phyloP scores from a whole-genome alignment of 1,284 basidiomycete species.

The Boletellus deceptivus region DNA sequence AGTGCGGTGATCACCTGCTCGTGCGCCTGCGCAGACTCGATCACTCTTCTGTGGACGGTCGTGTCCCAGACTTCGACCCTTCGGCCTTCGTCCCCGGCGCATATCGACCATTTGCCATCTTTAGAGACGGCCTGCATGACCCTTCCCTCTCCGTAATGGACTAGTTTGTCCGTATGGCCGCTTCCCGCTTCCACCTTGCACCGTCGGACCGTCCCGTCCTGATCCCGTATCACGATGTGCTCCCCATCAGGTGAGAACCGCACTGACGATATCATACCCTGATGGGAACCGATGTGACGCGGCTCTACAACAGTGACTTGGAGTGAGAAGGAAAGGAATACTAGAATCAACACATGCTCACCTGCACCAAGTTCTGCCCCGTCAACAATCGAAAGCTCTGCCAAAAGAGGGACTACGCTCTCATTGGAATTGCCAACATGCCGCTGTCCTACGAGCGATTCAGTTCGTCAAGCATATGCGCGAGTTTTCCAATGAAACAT shows the following conservation, averaged over 20 bases:
- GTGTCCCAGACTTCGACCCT: slow-evolving; percentile 14
- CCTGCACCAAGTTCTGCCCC: neutral
- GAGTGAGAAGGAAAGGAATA: neutral
- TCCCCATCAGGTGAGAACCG: slow-evolving; percentile 13
- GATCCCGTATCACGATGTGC: slow-evolving; percentile 2
- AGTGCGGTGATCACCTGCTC: slow-evolving; percentile 17
- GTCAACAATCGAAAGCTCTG: neutral
- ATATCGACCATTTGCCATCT: slow-evolving; percentile 19
- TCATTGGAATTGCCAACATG: neutral
- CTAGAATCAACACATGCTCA: neutral
- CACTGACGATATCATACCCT: slow-evolving; percentile 9
- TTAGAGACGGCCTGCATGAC: slow-evolving; percentile 9
- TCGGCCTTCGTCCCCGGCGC: slow-evolving; percentile 1
- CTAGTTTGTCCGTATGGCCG: neutral
- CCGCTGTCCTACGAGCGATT: slow-evolving; percentile 4
- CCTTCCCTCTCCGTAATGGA: neutral
- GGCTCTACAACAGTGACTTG: slow-evolving; percentile 1
- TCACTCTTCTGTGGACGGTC: slow-evolving; percentile 1
- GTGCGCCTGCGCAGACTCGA: slow-evolving; percentile 15
- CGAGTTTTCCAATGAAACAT: neutral
- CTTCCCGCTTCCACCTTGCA: slow-evolving; percentile 5
- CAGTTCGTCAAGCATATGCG: neutral
- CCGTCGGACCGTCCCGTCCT: slow-evolving; percentile 9
- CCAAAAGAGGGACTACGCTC: neutral
- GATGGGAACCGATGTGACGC: slow-evolving; percentile 2